A percentile compares a stretch with the other conserved stretches of the same genome.
Conservation (phyloP, 2,329 filamentous ascomycete species). For the Monosporascus ibericus region DNA sequence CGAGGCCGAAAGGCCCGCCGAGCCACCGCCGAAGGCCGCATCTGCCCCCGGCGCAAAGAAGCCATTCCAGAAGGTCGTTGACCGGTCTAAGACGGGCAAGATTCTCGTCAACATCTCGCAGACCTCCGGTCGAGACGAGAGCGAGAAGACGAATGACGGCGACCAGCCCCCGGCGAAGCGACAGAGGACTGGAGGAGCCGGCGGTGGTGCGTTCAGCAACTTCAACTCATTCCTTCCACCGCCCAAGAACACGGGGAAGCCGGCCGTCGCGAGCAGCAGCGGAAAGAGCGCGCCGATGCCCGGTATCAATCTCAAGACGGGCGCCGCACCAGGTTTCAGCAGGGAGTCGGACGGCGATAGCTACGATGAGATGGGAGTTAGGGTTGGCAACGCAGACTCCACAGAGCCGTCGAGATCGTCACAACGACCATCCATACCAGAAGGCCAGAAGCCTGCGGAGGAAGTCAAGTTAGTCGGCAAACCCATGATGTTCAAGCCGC, state of each 20-base stretch:
- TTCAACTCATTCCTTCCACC: conserved; percentile 85
- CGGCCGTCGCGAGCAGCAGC: conserved; percentile 26
- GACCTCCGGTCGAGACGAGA: conserved; percentile 33
- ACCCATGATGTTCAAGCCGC: conserved; percentile 79
- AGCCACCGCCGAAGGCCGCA: conserved; percentile 32
- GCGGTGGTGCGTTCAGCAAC: conserved; percentile 62
- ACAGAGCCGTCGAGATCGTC: conserved; percentile 36
- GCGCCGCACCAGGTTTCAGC: conserved; percentile 74
- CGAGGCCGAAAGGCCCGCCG: conserved; percentile 49
- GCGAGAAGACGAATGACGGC: conserved; percentile 23
- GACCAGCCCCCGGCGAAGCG: conserved; percentile 66
- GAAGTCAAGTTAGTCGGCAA: conserved; percentile 69
- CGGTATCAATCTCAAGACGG: conserved; percentile 73
- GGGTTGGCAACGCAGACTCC: conserved; percentile 14
- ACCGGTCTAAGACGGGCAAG: conserved; percentile 74
- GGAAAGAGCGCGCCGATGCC: conserved; percentile 37
- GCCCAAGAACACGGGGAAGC: conserved; percentile 57
- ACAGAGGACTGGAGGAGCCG: conserved; percentile 41
- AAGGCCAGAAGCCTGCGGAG: conserved; percentile 51
- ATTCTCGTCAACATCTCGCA: conserved; percentile 75
- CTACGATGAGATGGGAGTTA: conserved; percentile 18
- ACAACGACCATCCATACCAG: conserved; percentile 43
- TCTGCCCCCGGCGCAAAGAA: conserved; percentile 42
- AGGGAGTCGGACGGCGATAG: conserved; percentile 40
- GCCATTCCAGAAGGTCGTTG: conserved; percentile 72